Conservation (phyloP, 192 early-diverging fungal genomes). For the Podila horticola region DNA sequence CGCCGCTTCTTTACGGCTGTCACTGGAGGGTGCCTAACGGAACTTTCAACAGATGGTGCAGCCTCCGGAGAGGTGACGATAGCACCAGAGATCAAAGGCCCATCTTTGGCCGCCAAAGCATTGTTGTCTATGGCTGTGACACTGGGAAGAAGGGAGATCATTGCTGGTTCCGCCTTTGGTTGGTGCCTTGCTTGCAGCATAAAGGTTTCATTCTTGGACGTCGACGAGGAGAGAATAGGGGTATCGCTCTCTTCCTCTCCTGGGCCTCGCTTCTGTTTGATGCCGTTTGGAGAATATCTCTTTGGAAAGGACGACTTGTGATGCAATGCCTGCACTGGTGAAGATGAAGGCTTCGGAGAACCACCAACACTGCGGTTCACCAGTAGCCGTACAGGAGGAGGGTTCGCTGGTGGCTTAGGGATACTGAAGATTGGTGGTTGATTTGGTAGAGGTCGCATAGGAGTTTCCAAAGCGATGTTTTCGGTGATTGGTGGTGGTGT, state of each 20-base stretch:
- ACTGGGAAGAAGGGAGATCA: neutral
- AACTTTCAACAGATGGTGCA: too few relatives aligned
- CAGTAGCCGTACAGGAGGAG: constrained; percentile 37
- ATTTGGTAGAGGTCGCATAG: neutral
- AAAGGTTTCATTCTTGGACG: constrained; percentile 22
- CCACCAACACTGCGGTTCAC: constrained; percentile 8
- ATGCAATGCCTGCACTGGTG: too few relatives aligned
- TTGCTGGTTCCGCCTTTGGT: neutral
- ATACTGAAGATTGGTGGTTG: constrained; percentile 33
- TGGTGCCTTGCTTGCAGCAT: constrained; percentile 28
- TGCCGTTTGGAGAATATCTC: neutral
- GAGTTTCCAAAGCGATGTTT: neutral
- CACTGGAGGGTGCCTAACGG: too few relatives aligned
- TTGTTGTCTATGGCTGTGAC: neutral
- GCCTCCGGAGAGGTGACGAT: too few relatives aligned
- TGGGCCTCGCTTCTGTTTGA: neutral
- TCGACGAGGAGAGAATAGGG: constrained; percentile 18
- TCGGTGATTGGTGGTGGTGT: neutral
- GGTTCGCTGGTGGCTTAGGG: constrained; percentile 38
- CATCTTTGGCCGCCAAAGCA: neutral
- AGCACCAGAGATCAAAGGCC: too few relatives aligned
- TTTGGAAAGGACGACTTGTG: neutral
- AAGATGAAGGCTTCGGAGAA: neutral
- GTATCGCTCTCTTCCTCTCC: constrained; percentile 7
- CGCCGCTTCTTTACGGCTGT: neutral